Conservation (phyloP, 306 rosid genomes). For the Medicago arabica region DNA sequence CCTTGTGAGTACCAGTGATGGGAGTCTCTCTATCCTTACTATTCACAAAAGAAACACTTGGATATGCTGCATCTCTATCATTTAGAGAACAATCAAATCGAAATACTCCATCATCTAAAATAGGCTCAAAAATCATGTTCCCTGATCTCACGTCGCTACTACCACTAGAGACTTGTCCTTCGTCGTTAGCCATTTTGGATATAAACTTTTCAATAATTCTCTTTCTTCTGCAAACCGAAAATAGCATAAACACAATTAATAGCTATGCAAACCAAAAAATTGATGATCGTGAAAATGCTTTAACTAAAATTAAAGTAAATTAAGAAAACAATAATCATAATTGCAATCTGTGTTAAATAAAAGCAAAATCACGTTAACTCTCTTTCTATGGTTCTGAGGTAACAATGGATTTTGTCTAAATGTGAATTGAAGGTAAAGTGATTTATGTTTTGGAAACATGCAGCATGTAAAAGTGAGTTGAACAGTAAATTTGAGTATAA, state of each 20-base stretch:
- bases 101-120: slow-evolving; percentile 78
- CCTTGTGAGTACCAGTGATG: slow-evolving; percentile 48
- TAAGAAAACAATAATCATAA: not conserved
- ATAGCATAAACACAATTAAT: slow-evolving; percentile 18
- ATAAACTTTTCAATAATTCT: slow-evolving; percentile 43
- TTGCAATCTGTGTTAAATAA: not conserved
- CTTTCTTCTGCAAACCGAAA: slow-evolving; percentile 56
- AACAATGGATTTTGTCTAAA: too few species aligned
- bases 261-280: slow-evolving; percentile 5
- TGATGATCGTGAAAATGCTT: slow-evolving; percentile 22
- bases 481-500: too few species aligned
- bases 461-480: too few species aligned
- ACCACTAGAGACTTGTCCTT: slow-evolving; percentile 45
- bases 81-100: slow-evolving; percentile 82
- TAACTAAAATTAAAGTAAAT: not conserved
- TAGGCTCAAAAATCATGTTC: slow-evolving; percentile 74
- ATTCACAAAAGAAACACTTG: slow-evolving; percentile 74
- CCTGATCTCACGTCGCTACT: slow-evolving; percentile 56
- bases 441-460: too few species aligned
- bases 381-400: not conserved
- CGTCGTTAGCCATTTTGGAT: slow-evolving; percentile 57
- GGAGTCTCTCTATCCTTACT: slow-evolving; percentile 65
- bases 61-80: slow-evolving; percentile 70
- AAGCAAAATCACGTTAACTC: not conserved
- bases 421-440: too few species aligned